These are phyloP conservation scores for Blastocystis sp. DNA, from an alignment of 352 stramenopile genomes.

Conservation along the genomic window DNA sequence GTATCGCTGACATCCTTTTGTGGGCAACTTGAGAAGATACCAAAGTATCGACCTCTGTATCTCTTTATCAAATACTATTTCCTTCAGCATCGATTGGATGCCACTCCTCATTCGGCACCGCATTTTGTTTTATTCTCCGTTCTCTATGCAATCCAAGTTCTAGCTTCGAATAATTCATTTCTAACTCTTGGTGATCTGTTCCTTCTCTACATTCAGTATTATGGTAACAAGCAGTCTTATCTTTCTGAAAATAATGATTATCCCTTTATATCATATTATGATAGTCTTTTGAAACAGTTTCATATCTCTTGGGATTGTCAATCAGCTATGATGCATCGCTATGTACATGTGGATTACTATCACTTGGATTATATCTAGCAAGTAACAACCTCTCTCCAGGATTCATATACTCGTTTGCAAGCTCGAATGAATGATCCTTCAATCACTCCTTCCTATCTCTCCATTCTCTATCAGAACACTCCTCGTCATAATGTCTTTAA, in stretches of 20 bases:
- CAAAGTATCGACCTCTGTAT: slow-evolving; percentile 2
- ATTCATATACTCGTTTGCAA: not conserved
- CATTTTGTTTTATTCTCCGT: not conserved
- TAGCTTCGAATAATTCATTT: not conserved
- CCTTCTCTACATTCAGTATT: not conserved
- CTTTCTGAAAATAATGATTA: not conserved
- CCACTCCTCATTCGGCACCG: not conserved
- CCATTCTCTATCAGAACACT: not conserved
- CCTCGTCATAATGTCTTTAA: not conserved
- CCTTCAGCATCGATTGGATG: not conserved
- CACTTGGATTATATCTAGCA: not conserved
- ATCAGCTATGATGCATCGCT: not conserved
- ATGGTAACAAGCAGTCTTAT: not conserved
- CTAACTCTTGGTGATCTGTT: not conserved
- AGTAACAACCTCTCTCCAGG: not conserved
- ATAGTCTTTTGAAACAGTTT: not conserved
- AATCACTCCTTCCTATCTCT: not conserved
- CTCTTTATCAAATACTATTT: slow-evolving; percentile 18
- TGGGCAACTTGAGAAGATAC: not conserved
- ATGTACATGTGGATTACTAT: not conserved
- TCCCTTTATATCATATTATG: not conserved
- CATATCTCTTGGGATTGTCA: not conserved
- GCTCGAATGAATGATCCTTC: not conserved
- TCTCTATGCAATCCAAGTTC: not conserved
- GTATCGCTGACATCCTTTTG: not conserved